Evolutionary conservation across 2,329 filamentous ascomycete genomes (phyloP).

Genomic region (Alternaria longipes): DNA sequence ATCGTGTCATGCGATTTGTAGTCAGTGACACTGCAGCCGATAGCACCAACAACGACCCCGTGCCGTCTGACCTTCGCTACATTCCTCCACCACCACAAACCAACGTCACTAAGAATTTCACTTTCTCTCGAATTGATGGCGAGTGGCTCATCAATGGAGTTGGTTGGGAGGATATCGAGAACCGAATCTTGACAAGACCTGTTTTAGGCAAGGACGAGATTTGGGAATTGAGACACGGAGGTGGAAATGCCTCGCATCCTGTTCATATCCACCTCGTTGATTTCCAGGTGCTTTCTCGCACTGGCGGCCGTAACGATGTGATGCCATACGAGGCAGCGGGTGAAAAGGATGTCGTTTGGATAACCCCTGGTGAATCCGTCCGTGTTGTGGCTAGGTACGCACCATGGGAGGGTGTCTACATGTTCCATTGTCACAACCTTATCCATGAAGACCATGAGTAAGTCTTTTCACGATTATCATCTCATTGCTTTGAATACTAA

Average conservation of each 20-base stretch:
- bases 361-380: conserved; percentile 58
- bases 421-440: conserved; percentile 60
- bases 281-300: conserved; percentile 63
- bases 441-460: conserved; percentile 56
- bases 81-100: conserved; percentile 36
- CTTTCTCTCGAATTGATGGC: conserved; percentile 40
- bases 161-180: conserved; percentile 44
- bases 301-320: conserved; percentile 54
- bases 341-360: conserved; percentile 67
- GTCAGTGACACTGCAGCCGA: conserved; percentile 51
- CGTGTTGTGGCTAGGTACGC: conserved; percentile 43
- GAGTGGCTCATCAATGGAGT: conserved; percentile 49
- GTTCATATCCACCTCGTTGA: conserved; percentile 68
- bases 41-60: conserved; percentile 34
- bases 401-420: conserved; percentile 59
- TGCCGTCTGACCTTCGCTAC: conserved; percentile 38
- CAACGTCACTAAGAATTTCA: conserved; percentile 36
- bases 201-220: conserved; percentile 47
- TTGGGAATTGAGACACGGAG: conserved; percentile 56
- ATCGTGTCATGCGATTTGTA: conserved; percentile 53
- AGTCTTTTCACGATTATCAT: conserved; percentile 7
- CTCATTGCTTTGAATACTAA: conserved; percentile 7
- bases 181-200: conserved; percentile 45
- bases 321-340: conserved; percentile 64
- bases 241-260: conserved; percentile 63